Evolutionary conservation across 2,329 filamentous ascomycete genomes (phyloP), one percentile per base, ranked within the genome.

Genomic region (Domatiomyces catenatus): DNA sequence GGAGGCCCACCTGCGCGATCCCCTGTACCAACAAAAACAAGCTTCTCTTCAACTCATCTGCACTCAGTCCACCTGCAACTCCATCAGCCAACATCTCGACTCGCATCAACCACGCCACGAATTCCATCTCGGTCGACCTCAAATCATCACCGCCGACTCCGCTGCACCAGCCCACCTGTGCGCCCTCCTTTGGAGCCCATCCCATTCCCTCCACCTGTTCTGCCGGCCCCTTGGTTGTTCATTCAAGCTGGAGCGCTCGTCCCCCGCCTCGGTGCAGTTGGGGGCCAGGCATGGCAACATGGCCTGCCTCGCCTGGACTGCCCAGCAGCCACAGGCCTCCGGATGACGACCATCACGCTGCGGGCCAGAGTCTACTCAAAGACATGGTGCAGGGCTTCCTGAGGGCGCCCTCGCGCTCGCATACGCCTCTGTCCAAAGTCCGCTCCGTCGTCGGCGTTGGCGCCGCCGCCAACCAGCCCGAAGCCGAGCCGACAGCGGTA

Each of bases 271-370:
- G 62, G 66, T 66, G 66, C 64, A 68, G 62, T 64, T 63, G 62
- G 64, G 68, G 68, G 68, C 49, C 51, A 50, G 50, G 49, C 67
- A 83, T 83, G 80, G 80, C 80, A 71, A 70, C 75, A 73, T 84
- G 82, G 81, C 75, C 75, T 56, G 73, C 32, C 32, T 39, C 32
- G 32, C 32, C 32, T 39, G 32, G 32, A 39, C 32, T 39, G 79
- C 60, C 75, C 79, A 60, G 74, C 55, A 69, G 75, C 62, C 76
- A 58, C 49, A 58, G 57, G 58, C 75, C 73, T 63, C 71, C 75
- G 61, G 80, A 84, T 64, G 80, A 85, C 72, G 80, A 84, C 63
- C 79, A 84, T 72, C 72, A 70, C 43, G 61, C 62, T 39, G 61
- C 62, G 15, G 51, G 66, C 19, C 51, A 55, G 44, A 47, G 48